Base-by-base conservation (phyloP, 2,329 filamentous ascomycete genomes). In the Calonectria leucothoes region DNA sequence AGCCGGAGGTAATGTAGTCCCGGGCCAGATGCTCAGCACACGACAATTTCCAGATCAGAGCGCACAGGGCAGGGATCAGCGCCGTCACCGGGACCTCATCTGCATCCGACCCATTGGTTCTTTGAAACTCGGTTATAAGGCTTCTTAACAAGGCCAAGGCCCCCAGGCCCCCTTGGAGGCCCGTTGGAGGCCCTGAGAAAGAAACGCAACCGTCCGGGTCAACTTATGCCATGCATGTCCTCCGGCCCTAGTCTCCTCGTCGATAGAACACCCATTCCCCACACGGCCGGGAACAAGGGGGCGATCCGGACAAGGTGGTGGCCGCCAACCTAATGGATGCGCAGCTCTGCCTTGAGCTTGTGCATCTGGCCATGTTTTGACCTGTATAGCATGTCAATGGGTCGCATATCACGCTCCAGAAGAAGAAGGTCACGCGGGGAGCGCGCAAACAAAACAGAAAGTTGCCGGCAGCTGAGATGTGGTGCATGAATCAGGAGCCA, bases 261-360 rank as follows among this genome's bases (percentile, higher is more conserved):
- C 23, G 29, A 52, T 31, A 14, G 48, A 51, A 59, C 51, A 35
- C 52, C 29, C 52, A 37, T 14, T 49, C 66, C 66, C 66, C 66
- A 51, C 66, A 61, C 52, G 14, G 17, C 66, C 31, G 31, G 66
- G 52, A 61, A 69, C 66, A 69, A 69, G 52, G 66, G 29, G 29
- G 29, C 64, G 31, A 49, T 52, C 45, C 48, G 31, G 29, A 42
- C 33, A 52, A 52, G 31, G 42, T 52, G 48, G 42, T 39, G 23
- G 45, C 48, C 31, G 27, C 64, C 55, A 39, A 27, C 15, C 23
- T 25, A 25, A 39, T 39, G 45, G 33, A 42, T 29, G 8, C 35
- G 33, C 45, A 6, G 6, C 17, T 37, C 42, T 61, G n/a, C 31
- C 33, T 27, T 23, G 25, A 52, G 33, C 12, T 15, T 31, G 23